phyloP scores from a whole-genome alignment of 352 stramenopile genomes.

The Globisporangium splendens region DNA sequence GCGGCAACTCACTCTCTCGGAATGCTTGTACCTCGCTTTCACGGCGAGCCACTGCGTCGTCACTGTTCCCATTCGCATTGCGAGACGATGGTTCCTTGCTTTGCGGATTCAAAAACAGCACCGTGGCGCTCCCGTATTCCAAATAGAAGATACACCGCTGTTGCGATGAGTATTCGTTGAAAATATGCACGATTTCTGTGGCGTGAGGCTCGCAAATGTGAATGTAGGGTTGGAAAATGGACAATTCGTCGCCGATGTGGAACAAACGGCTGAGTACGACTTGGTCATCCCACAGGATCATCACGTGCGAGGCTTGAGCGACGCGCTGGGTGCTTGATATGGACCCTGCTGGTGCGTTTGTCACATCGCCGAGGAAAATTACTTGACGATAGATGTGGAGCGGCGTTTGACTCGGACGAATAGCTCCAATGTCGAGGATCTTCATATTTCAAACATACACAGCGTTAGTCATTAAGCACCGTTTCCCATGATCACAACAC shows the following conservation, averaged over 20 bases:
- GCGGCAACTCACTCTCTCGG: constrained; percentile 18
- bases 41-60: not conserved
- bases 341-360: not conserved
- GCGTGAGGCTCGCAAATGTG: constrained; percentile 44
- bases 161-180: constrained; percentile 57
- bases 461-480: not conserved
- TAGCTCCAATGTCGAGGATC: constrained; percentile 66
- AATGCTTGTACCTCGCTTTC: constrained; percentile 5
- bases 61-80: constrained; percentile 1
- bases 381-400: constrained; percentile 62
- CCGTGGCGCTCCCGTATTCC: constrained; percentile 58
- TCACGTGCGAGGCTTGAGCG: constrained; percentile 35
- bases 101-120: constrained; percentile 30
- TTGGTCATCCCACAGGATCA: constrained; percentile 72
- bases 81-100: not conserved
- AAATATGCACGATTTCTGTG: constrained; percentile 45
- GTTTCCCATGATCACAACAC: too few relatives aligned
- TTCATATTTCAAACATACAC: constrained; percentile 4
- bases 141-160: constrained; percentile 51
- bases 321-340: constrained; percentile 10
- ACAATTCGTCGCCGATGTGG: constrained; percentile 48
- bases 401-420: constrained; percentile 52
- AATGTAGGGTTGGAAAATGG: constrained; percentile 60
- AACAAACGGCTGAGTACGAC: constrained; percentile 60
- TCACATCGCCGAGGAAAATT: constrained; percentile 46